Evolutionary conservation across 495 filamentous ascomycete genomes (phyloP), one percentile per base, ranked within the genome.

Genomic region (Talaromyces trachyspermus): DNA sequence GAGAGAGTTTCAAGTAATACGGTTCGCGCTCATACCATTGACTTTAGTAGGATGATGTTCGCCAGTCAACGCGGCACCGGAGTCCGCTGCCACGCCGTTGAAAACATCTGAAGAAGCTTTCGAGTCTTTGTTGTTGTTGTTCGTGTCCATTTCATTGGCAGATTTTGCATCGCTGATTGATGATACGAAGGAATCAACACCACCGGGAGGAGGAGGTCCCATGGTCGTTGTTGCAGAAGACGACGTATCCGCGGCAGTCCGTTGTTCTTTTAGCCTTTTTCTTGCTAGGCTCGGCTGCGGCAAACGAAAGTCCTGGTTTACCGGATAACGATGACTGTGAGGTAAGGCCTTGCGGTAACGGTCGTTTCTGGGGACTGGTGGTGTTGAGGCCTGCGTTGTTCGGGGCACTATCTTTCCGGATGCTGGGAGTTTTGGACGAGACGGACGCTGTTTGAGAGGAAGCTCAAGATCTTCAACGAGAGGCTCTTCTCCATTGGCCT

Each of bases 401-500:
- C 18, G 65, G 44, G 60, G 54, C 6, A 62, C 55, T 45, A 99
- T 99, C 72, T 97, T 97, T 49, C 92, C 92, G 17, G 86, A 95
- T 32, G 91, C 88, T 47, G 89, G 89, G 15, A 99, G 78, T 51
- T 92, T 75, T n/a, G 92, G 89, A 26, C 68, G 65, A 23, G 58
- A 49, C n/a, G 89, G 87, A 35, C 91, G 75, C 65, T 96, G 90
- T 62, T 97, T 97, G 24, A 77, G 74, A 22, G 94, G 94, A 19
- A 99, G 68, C 52, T 97, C 91, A 55, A 97, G 89, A 63, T 99
- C 92, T 72, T 99, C 92, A 35, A 94, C 70, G 50, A 97, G 74
- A 25, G 86, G 81, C 58, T 89, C 77, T 57, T 91, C 85, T 58
- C 78, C 76, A 60, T 88, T 87, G 37, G 86, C 80, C 55, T 86